Conservation (phyloP, 805 yeast species). For the Candida maltosa region DNA sequence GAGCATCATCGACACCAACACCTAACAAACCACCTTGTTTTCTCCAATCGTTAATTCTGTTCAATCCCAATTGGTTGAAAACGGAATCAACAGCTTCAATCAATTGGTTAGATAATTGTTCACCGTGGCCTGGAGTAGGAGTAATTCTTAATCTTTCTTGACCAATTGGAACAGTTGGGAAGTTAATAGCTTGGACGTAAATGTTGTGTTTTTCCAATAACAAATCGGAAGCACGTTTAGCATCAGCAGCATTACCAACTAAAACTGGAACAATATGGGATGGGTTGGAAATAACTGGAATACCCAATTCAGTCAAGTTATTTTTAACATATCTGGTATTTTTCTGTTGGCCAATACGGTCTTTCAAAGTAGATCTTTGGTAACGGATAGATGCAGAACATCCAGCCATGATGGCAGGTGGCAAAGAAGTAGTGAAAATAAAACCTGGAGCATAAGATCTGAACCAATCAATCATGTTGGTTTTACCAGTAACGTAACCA, state of each 20-base stretch:
- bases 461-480: constrained; percentile 85
- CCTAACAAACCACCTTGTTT: constrained; percentile 85
- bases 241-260: constrained; percentile 91
- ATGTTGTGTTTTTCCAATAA: constrained; percentile 80
- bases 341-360: constrained; percentile 80
- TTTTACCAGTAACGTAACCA: constrained; percentile 92
- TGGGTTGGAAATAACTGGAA: constrained; percentile 97
- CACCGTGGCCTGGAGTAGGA: constrained; percentile 96
- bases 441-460: constrained; percentile 97
- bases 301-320: constrained; percentile 63
- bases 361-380: constrained; percentile 72
- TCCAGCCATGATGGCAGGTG: constrained; percentile 98
- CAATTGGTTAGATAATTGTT: constrained; percentile 70
- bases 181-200: constrained; percentile 97
- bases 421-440: constrained; percentile 93
- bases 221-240: constrained; percentile 87
- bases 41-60: constrained; percentile 77
- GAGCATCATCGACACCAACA: constrained; percentile 59
- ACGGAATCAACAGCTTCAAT: constrained; percentile 78
- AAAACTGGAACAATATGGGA: constrained; percentile 95
- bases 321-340: constrained; percentile 83
- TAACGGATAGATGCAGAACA: constrained; percentile 82
- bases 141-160: constrained; percentile 95
- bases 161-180: constrained; percentile 96
- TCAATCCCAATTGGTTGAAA: constrained; percentile 69